Percentiles rank a stretch among this genome's conserved stretches.
phyloP scores from a whole-genome alignment of 352 stramenopile species.

The Thraustochytrium sp. region DNA sequence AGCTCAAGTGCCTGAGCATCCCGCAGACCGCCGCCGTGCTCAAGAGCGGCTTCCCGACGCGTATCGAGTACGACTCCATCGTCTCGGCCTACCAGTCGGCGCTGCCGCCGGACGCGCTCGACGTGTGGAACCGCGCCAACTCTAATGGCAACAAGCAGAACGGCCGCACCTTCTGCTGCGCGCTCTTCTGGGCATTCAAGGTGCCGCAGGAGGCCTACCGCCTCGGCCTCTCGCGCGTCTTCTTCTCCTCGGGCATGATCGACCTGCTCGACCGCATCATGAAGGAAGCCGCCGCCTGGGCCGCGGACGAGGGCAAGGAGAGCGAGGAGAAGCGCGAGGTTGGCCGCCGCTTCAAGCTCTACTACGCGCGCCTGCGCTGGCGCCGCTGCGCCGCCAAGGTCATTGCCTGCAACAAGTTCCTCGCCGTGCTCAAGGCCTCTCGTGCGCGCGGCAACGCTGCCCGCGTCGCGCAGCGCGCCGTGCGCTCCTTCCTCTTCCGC shows the following conservation, averaged over 20 bases:
- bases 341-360: constrained; percentile 39
- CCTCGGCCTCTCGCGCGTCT: constrained; percentile 75
- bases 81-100: constrained; percentile 63
- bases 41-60: constrained; percentile 71
- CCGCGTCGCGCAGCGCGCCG: neutral
- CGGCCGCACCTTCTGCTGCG: constrained; percentile 60
- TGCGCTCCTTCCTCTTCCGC: constrained; percentile 18
- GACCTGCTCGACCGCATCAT: constrained; percentile 72
- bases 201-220: constrained; percentile 71
- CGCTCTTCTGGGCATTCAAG: constrained; percentile 74
- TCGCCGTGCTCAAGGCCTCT: neutral
- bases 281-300: constrained; percentile 32
- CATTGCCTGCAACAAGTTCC: constrained; percentile 43
- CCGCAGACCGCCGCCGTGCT: constrained; percentile 74
- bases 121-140: constrained; percentile 50
- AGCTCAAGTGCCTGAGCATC: constrained; percentile 73
- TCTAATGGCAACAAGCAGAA: constrained; percentile 16
- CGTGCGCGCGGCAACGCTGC: neutral
- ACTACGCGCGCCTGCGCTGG: constrained; percentile 37
- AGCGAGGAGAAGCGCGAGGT: constrained; percentile 44
- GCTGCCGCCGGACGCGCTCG: constrained; percentile 64
- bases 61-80: constrained; percentile 72
- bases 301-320: constrained; percentile 37
- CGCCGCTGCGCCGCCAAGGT: constrained; percentile 13
- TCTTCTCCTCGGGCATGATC: constrained; percentile 85